These are phyloP conservation scores for Blastocystis sp. DNA, from an alignment of 352 stramenopile genomes.

Conservation along the genomic window DNA sequence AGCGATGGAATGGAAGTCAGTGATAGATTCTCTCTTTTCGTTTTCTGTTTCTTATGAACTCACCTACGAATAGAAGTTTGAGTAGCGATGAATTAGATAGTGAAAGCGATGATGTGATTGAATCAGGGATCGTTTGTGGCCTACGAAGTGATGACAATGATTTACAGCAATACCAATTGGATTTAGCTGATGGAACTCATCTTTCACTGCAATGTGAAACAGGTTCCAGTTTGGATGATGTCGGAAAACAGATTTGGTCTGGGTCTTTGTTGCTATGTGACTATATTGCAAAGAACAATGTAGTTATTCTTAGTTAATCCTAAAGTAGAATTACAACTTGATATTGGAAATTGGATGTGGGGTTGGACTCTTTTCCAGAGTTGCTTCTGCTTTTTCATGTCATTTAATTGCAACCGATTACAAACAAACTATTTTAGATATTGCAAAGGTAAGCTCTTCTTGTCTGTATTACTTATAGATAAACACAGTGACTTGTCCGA, in stretches of 20 bases:
- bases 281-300: neutral
- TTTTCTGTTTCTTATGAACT: neutral
- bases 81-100: neutral
- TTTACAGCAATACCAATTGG: too few species aligned
- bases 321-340: neutral
- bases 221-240: neutral
- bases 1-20: neutral
- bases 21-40: constrained; percentile 24
- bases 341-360: constrained; percentile 38
- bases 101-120: neutral
- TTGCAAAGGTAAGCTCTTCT: neutral
- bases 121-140: neutral
- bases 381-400: neutral
- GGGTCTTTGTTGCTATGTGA: constrained; percentile 1
- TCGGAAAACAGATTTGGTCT: constrained; percentile 27
- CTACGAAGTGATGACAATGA: neutral
- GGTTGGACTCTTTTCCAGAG: neutral
- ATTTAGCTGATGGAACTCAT: neutral
- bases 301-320: neutral
- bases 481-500: neutral
- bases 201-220: neutral
- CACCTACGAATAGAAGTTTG: neutral
- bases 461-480: neutral
- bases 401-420: constrained; percentile 38
- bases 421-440: neutral